phyloP scores from a whole-genome alignment of 257 asterid genomes.

The Salvia splendens region DNA sequence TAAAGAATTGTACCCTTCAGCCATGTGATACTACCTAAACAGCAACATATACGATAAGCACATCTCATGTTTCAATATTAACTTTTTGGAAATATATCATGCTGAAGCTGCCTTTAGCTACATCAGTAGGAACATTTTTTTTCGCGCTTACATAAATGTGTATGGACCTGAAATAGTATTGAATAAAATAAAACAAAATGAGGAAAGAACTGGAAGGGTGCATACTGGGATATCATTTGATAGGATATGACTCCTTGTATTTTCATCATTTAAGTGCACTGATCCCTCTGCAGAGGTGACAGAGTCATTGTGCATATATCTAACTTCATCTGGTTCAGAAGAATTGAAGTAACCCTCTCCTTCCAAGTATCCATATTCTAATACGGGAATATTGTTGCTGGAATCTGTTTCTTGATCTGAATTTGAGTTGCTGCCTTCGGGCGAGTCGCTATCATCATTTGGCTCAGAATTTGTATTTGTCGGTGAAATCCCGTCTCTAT shows the following conservation, averaged over 20 bases:
- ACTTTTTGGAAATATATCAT: conserved; percentile 4
- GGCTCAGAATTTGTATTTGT: not conserved
- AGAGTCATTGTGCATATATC: conserved; percentile 21
- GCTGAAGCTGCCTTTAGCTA: conserved; percentile 21
- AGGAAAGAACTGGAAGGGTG: not conserved
- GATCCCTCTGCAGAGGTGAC: conserved; percentile 41
- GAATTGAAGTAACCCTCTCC: conserved; percentile 34
- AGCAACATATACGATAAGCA: conserved; percentile 13
- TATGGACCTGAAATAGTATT: not conserved
- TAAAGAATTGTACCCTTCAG: not conserved
- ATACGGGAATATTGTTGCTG: conserved; percentile 33
- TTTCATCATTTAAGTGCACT: conserved; percentile 35
- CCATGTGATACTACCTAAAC: conserved; percentile 20
- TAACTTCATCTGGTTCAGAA: conserved; percentile 32
- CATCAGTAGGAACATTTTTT: not conserved
- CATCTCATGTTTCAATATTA: not conserved
- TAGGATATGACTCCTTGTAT: conserved; percentile 26
- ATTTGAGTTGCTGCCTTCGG: conserved; percentile 32
- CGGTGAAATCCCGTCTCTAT: conserved; percentile 28
- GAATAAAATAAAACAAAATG: not conserved
- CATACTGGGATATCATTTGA: conserved; percentile 48
- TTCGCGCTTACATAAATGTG: not conserved
- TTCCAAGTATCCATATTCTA: conserved; percentile 39
- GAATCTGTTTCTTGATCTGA: conserved; percentile 43
- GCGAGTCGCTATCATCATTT: conserved; percentile 10